These are phyloP conservation scores for Erodium maritimum DNA, from an alignment of 345 rosid species.

Conservation along the genomic window DNA sequence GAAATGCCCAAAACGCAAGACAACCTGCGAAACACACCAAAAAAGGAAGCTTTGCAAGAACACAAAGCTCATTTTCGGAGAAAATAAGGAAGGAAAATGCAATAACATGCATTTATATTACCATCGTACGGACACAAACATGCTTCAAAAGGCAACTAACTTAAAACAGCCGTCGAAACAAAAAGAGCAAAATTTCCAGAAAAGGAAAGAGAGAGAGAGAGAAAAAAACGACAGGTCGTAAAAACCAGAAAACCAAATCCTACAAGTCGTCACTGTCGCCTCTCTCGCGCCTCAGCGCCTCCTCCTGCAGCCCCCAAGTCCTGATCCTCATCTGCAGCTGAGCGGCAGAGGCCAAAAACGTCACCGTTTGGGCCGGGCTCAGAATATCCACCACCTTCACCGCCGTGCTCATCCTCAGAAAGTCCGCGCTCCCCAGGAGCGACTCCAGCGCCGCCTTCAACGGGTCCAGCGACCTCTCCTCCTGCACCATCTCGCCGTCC, in stretches of 20 bases:
- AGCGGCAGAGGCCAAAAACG: conserved; percentile 19
- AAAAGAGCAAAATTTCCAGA: too few species aligned
- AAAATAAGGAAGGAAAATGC: too few species aligned
- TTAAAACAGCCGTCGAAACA: too few species aligned
- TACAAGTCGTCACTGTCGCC: background rate
- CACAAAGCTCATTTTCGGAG: too few species aligned
- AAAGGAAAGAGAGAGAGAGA: too few species aligned
- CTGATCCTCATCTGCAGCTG: conserved; percentile 21
- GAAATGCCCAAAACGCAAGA: too few species aligned
- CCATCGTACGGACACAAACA: too few species aligned
- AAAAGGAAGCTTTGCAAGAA: too few species aligned
- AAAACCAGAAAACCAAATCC: background rate
- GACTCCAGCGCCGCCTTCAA: conserved; percentile 15
- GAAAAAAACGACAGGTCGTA: too few species aligned
- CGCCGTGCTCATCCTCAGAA: conserved; percentile 20
- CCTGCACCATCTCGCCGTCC: conserved; percentile 3
- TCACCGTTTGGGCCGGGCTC: conserved; percentile 29
- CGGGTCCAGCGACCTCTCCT: background rate
- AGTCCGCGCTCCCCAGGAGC: conserved; percentile 24
- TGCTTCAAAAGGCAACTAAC: too few species aligned
- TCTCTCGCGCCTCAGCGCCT: background rate
- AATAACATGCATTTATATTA: too few species aligned
- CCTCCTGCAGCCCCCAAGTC: conserved; percentile 21
- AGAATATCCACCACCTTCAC: conserved; percentile 24
- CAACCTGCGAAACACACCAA: too few species aligned